Evolutionary conservation across 306 rosid genomes (phyloP).

Genomic region (Vigna trinervia): DNA sequence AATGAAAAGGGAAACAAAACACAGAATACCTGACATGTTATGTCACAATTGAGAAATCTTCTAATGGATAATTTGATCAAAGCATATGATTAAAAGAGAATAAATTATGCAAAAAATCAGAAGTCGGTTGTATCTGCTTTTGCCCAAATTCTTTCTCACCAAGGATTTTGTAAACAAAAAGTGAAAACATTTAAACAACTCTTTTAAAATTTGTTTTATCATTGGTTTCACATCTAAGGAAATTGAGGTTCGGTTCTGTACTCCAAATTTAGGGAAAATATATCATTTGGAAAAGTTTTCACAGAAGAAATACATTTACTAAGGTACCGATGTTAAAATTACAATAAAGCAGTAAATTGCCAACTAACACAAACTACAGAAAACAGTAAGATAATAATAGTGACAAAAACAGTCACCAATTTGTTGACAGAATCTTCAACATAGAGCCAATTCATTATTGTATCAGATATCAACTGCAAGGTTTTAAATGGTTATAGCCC

Average conservation of each 20-base stretch:
- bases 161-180: conserved; percentile 4
- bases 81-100: background rate
- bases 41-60: conserved; percentile 24
- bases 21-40: conserved; percentile 18
- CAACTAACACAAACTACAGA: conserved; percentile 16
- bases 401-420: conserved; percentile 27
- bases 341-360: conserved; percentile 4
- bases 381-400: background rate
- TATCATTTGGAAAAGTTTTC: conserved; percentile 1
- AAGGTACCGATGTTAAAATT: background rate
- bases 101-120: conserved; percentile 12
- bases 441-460: conserved; percentile 1
- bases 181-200: conserved; percentile 14
- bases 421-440: conserved; percentile 15
- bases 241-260: conserved; percentile 14
- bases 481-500: too few relatives aligned
- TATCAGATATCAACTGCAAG: background rate
- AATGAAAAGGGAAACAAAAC: conserved; percentile 6
- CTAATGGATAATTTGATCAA: background rate
- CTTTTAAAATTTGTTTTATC: conserved; percentile 21
- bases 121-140: background rate
- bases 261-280: conserved; percentile 22
- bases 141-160: background rate
- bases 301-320: conserved; percentile 20
- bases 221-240: conserved; percentile 15